phyloP scores from a whole-genome alignment of 148 eudicot genomes.

The Cornus florida region DNA sequence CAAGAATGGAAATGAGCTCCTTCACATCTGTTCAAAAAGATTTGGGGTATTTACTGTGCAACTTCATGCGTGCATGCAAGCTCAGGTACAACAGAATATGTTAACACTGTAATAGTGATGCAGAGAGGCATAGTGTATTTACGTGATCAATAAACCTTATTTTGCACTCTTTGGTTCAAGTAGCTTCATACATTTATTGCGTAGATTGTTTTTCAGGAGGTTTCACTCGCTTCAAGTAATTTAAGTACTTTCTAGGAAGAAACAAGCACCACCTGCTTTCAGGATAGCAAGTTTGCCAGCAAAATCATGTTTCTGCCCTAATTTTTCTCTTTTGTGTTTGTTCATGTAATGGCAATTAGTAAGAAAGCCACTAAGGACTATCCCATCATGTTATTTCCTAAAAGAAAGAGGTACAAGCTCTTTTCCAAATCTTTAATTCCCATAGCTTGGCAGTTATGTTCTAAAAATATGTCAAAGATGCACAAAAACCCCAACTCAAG shows the following conservation, averaged over 20 bases:
- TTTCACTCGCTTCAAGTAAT: background rate
- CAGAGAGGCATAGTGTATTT: background rate
- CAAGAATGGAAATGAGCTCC: slow-evolving; percentile 84
- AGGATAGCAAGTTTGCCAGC: background rate
- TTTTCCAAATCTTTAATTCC: background rate
- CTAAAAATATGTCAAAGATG: background rate
- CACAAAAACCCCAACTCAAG: background rate
- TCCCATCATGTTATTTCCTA: background rate
- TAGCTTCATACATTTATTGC: background rate
- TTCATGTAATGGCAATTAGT: background rate
- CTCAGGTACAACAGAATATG: background rate
- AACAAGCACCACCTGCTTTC: background rate
- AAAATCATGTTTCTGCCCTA: background rate
- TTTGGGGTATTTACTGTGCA: background rate
- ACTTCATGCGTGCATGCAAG: background rate
- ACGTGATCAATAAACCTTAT: background rate
- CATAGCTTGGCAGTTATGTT: background rate
- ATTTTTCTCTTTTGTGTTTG: background rate
- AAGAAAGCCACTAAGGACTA: background rate
- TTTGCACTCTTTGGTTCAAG: background rate
- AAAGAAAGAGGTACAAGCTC: background rate
- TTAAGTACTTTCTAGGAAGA: background rate
- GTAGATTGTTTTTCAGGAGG: background rate
- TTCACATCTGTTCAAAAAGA: slow-evolving; percentile 64
- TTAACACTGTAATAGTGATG: background rate